Conservation (phyloP, 169 alveolate species). For the Eimeria acervulina region DNA sequence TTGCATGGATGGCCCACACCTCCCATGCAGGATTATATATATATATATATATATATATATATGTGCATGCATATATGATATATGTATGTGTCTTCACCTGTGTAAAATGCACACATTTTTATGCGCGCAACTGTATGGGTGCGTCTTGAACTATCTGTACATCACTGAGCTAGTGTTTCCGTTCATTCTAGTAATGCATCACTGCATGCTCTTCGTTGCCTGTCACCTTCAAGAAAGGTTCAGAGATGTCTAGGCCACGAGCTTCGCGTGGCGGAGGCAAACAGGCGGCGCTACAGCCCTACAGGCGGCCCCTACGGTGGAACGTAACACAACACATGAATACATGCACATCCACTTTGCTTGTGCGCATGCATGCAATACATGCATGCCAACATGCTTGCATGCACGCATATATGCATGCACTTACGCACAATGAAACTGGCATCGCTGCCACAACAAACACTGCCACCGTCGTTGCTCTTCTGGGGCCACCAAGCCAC, state of each 20-base stretch:
- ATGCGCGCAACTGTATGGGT: neutral
- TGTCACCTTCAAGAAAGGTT: neutral
- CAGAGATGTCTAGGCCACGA: neutral
- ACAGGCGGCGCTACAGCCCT: slow-evolving; percentile 27
- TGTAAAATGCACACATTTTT: too few species aligned
- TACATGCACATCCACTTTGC: neutral
- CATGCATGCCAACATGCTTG: neutral
- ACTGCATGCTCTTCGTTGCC: too few species aligned
- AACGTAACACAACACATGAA: neutral
- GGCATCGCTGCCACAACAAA: neutral
- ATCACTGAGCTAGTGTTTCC: neutral
- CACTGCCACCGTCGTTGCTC: neutral
- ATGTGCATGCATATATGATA: slow-evolving; percentile 84
- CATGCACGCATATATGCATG: neutral
- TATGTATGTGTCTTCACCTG: too few species aligned
- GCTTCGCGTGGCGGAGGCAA: neutral
- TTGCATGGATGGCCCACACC: too few species aligned
- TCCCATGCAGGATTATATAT: too few species aligned
- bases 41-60: slow-evolving; percentile 11
- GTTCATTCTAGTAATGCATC: neutral
- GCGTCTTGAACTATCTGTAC: neutral
- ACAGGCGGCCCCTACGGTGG: slow-evolving; percentile 28
- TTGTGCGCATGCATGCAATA: neutral
- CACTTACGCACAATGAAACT: neutral
- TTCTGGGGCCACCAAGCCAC: neutral